Base-by-base conservation (phyloP, 1,284 basidiomycete species). In the Inonotus hispidus region DNA sequence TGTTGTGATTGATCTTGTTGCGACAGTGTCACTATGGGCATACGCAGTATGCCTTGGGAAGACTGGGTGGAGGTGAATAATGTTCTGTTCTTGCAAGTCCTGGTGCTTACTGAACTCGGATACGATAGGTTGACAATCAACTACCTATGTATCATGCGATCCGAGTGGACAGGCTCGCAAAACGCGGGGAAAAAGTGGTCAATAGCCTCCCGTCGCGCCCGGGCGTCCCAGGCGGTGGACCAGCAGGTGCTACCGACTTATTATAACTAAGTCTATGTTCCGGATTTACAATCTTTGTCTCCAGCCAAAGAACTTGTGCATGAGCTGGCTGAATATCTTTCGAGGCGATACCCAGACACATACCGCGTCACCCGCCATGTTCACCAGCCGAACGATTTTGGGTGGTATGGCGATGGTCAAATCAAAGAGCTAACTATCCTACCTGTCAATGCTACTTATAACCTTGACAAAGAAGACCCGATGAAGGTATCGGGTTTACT, bases 11-110 rank as follows among this genome's bases (percentile, higher is more conserved):
- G 50, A 41, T 61, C 46, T 35, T 14, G 58, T 53, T 60, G 11
- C 16, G 7, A 32, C 50, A 88, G 87, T 66, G 79, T 88, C 32
- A 88, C 84, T 14, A 88, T 88, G 87, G 87, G 85, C 60, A 83
- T 88, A 64, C 79, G 84, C 21, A 75, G 71, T 58, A 87, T 89
- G 85, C 75, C 74, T 11, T 88, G 83, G 82, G 75, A 77, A 19
- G 82, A 86, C 57, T 88, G 87, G 86, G 81, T 87, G 57, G 86
- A 88, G 74, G 82, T 83, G 60, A 61, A 68, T 59, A 45, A 56
- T 38, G 41, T n/a, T 43, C 19, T 43, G 41, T 16, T 39, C 37
- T 7, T 23, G 55, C 49, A 29, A 23, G 37, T 11, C 45, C 47
- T 2, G 49, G 32, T 27, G 1, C 16, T 46, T 56, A 13, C 43